phyloP scores from a whole-genome alignment of 2,329 filamentous ascomycete species.

The Tolypocladium endophyticum region DNA sequence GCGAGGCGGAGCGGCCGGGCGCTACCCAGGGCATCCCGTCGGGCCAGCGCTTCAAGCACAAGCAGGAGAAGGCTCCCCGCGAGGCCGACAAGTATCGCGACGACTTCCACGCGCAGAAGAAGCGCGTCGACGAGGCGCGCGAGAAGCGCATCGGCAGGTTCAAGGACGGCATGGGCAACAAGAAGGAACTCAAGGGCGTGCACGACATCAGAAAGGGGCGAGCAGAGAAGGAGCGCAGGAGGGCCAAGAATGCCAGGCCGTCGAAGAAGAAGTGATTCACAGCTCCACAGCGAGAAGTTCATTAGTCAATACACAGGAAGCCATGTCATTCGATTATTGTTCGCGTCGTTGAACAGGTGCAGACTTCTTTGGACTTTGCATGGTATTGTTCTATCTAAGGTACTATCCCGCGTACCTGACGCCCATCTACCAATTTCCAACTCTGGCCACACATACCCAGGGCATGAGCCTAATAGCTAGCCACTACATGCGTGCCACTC shows the following conservation, averaged over 20 bases:
- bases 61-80: constrained; percentile 79
- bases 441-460: background rate
- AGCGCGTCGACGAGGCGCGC: constrained; percentile 76
- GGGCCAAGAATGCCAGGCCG: constrained; percentile 82
- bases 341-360: background rate
- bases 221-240: constrained; percentile 63
- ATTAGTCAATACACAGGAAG: background rate
- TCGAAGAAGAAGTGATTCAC: constrained; percentile 38
- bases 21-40: constrained; percentile 13
- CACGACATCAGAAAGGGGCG: constrained; percentile 81
- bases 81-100: constrained; percentile 85
- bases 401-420: background rate
- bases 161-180: constrained; percentile 63
- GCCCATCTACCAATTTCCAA: background rate
- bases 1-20: constrained; percentile 59
- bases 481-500: background rate
- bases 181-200: constrained; percentile 65
- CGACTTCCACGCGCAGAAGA: constrained; percentile 85
- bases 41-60: constrained; percentile 65
- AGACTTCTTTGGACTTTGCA: background rate
- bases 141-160: constrained; percentile 72
- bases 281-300: background rate
- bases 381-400: background rate
- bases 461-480: background rate
- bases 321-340: background rate